Base-by-base conservation (phyloP, 441 rosid genomes). In the Rhodomyrtus psidioides region DNA sequence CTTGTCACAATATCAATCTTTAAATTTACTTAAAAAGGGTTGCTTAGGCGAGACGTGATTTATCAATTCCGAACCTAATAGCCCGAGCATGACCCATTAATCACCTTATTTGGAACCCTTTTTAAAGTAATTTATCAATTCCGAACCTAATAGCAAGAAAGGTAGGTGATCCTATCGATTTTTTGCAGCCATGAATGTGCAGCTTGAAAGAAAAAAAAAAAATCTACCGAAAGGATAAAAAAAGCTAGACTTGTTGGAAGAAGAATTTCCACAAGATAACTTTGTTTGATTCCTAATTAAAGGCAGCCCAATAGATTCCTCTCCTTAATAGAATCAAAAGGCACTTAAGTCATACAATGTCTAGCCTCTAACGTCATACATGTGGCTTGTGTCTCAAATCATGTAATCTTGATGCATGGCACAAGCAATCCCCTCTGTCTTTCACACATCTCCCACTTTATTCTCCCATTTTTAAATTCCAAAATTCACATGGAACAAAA, bases 351-450 rank as follows among this genome's bases (percentile, higher is more conserved):
- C 79, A 70, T 21, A 5, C 79, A 6, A 21, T 70, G 49, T 21
- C 49, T 4, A 39, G n/a, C 49, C 79, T 21, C n/a, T 21, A 39
- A 3, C 79, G n/a, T 70, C 79, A 34, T 70, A n/a, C 79, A 70
- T 70, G 79, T 70, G 79, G 51, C 79, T 70, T 39, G 79, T 39
- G 79, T 70, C n/a, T 70, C 79, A 70, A 42, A 70, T 70, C 79
- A 5, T 70, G 49, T 39, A 70, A 21, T 70, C 79, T 39, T 21
- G 79, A 39, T 39, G 79, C 79, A 21, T 21, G 79, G 82, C 88
- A 89, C 91, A 90, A 91, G 92, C 91, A 89, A 92, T 93, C 93
- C 92, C 87, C 92, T 90, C 87, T 90, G 94, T 88, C 90, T 65
- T 85, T 92, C 90, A 51, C 91, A 91, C 91, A 88, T 91, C 89